Percentiles rank a stretch among this genome's conserved stretches.
These are phyloP conservation scores for Botryosphaeria dothidea DNA, from an alignment of 2,329 filamentous ascomycete genomes.

Conservation along the genomic window DNA sequence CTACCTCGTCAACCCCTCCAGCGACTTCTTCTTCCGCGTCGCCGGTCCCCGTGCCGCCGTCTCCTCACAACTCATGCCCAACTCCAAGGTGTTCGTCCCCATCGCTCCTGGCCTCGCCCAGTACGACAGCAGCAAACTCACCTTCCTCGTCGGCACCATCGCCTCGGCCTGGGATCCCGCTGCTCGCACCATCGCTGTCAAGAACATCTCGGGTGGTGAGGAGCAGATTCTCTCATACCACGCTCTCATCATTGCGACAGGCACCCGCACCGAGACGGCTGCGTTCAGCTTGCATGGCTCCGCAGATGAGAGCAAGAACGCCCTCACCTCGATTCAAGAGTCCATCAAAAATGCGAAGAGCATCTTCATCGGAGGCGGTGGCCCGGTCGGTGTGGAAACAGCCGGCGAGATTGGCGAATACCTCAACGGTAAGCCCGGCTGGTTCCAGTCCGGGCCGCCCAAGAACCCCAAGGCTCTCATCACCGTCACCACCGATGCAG, in stretches of 20 bases:
- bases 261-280: constrained; percentile 32
- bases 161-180: constrained; percentile 31
- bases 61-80: constrained; percentile 28
- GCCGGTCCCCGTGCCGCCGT: constrained; percentile 37
- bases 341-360: constrained; percentile 28
- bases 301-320: constrained; percentile 35
- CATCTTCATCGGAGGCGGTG: constrained; percentile 38
- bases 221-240: constrained; percentile 28
- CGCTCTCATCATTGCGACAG: constrained; percentile 38
- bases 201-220: constrained; percentile 24
- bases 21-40: constrained; percentile 42
- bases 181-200: constrained; percentile 22
- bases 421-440: constrained; percentile 50
- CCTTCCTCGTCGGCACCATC: constrained; percentile 27
- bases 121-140: constrained; percentile 28
- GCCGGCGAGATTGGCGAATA: constrained; percentile 48
- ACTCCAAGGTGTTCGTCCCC: constrained; percentile 33
- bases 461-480: constrained; percentile 24
- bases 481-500: constrained; percentile 32
- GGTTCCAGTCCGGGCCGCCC: constrained; percentile 31
- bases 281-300: constrained; percentile 35
- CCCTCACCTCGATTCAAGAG: constrained; percentile 30
- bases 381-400: constrained; percentile 37
- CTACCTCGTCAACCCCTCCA: constrained; percentile 36
- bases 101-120: constrained; percentile 34